Percentiles rank a stretch among this genome's conserved stretches.
These are phyloP conservation scores for Larix kaempferi DNA, from an alignment of 75 land plant species.

Conservation along the genomic window DNA sequence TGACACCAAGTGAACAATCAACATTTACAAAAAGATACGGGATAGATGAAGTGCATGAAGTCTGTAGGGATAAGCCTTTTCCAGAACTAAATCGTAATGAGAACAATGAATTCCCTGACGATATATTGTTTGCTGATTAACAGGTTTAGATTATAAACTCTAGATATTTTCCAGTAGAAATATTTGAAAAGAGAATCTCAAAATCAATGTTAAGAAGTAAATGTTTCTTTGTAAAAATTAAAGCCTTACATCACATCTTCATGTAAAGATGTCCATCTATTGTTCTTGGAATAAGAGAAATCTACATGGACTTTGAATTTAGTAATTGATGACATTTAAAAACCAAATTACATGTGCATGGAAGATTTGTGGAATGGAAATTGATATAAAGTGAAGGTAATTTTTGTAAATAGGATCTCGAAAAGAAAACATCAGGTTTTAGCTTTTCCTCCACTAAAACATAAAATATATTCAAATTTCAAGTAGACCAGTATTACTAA, in stretches of 20 bases:
- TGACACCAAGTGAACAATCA: slow-evolving; percentile 81
- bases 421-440: neutral
- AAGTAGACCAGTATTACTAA: neutral
- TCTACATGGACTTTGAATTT: neutral
- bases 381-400: neutral
- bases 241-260: neutral
- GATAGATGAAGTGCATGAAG: slow-evolving; percentile 91
- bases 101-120: neutral
- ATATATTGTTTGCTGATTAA: neutral
- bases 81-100: slow-evolving; percentile 1
- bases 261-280: neutral
- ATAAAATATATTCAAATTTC: neutral
- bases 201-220: neutral
- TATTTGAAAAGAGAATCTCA: neutral
- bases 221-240: neutral
- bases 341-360: neutral
- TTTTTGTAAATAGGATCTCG: neutral
- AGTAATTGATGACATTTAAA: neutral
- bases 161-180: neutral
- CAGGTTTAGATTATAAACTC: neutral
- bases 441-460: neutral
- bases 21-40: slow-evolving; percentile 91
- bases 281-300: neutral
- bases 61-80: slow-evolving; percentile 65
- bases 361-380: neutral